phyloP scores from a whole-genome alignment of 1,284 basidiomycete species.

The Earliella scabrosa region DNA sequence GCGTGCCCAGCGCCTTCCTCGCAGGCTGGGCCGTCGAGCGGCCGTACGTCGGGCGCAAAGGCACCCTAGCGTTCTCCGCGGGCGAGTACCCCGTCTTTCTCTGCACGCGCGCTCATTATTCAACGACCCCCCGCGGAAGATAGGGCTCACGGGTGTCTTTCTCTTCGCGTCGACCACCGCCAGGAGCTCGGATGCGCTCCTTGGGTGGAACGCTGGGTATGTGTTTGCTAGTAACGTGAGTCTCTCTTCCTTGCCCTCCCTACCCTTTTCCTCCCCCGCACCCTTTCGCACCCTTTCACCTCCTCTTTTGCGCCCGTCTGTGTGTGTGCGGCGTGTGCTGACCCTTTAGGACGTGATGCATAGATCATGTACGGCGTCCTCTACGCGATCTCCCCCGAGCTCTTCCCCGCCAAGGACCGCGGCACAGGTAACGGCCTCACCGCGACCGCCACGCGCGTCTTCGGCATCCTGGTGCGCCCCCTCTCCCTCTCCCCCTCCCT shows the following conservation, averaged over 20 bases:
- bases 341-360: not conserved
- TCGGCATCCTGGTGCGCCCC: constrained; percentile 62
- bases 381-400: constrained; percentile 71
- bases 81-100: constrained; percentile 41
- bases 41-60: constrained; percentile 63
- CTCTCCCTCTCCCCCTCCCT: constrained; percentile 27
- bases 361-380: constrained; percentile 79
- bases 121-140: constrained; percentile 41
- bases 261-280: constrained; percentile 12
- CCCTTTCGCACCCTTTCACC: constrained; percentile 20
- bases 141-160: constrained; percentile 73
- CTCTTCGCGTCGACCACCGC: constrained; percentile 76
- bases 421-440: constrained; percentile 67
- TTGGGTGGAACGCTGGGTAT: constrained; percentile 68
- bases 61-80: constrained; percentile 62
- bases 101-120: constrained; percentile 44
- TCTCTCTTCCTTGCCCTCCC: constrained; percentile 4
- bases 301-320: not conserved
- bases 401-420: constrained; percentile 76
- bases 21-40: constrained; percentile 69
- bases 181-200: constrained; percentile 64
- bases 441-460: constrained; percentile 59
- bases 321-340: not conserved
- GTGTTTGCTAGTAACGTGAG: constrained; percentile 63
- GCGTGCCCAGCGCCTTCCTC: constrained; percentile 69